These are phyloP conservation scores for Oryza punctata DNA, from an alignment of 176 grass and related monocot genomes.

Conservation along the genomic window DNA sequence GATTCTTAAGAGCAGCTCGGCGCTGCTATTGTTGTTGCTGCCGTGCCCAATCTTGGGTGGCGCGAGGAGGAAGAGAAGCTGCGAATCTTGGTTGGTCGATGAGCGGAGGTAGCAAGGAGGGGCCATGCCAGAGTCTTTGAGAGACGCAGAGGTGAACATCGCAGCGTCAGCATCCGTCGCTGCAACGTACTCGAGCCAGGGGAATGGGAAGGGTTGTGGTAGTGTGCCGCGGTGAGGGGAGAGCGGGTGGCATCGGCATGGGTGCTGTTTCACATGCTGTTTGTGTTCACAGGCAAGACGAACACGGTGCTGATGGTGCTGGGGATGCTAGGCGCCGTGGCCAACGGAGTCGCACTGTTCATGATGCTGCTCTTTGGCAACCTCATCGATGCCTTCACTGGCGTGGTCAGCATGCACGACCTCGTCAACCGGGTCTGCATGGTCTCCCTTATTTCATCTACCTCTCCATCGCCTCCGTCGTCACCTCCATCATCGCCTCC, in stretches of 20 bases:
- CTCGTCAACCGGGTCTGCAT: slow-evolving; percentile 67
- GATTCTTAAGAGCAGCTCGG: not conserved
- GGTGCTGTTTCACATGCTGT: slow-evolving; percentile 85
- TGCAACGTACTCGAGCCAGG: not conserved
- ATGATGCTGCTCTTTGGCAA: slow-evolving; percentile 92
- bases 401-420: slow-evolving; percentile 53
- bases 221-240: not conserved
- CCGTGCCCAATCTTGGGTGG: not conserved
- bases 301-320: slow-evolving; percentile 68
- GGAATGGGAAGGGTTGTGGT: not conserved
- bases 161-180: not conserved
- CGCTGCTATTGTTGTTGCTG: not conserved
- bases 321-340: slow-evolving; percentile 66
- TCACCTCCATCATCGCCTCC: too few relatives aligned
- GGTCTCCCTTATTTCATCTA: slow-evolving; percentile 81
- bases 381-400: slow-evolving; percentile 79
- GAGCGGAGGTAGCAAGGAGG: too few relatives aligned
- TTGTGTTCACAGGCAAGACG: slow-evolving; percentile 75
- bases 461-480: slow-evolving; percentile 65
- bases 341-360: slow-evolving; percentile 78
- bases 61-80: not conserved
- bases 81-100: slow-evolving; percentile 11
- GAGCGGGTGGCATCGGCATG: not conserved
- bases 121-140: slow-evolving; percentile 52
- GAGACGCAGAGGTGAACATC: slow-evolving; percentile 17